Conservation (phyloP, 2,329 filamentous ascomycete genomes). For the Colletotrichum agaves region DNA sequence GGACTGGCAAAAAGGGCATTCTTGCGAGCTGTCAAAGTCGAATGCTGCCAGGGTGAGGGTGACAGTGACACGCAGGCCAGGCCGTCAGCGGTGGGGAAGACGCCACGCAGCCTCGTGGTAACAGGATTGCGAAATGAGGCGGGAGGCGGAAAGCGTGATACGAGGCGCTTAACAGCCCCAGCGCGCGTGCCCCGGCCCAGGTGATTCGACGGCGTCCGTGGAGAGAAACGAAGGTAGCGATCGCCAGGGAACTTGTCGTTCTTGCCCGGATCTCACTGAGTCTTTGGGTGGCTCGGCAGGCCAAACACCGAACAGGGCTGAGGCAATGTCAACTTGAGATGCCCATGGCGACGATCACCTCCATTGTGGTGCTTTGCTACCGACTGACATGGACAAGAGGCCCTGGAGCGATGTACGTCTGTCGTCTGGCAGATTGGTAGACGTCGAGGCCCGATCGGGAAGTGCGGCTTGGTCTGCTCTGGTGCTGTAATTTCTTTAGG, state of each 20-base stretch:
- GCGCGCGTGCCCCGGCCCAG: background rate
- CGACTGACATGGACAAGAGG: background rate
- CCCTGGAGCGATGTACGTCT: background rate
- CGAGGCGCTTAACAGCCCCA: slow-evolving; percentile 26
- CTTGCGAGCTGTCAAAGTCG: slow-evolving; percentile 28
- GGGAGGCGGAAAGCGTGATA: slow-evolving; percentile 20
- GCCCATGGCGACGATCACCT: slow-evolving; percentile 21
- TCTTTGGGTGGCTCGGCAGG: slow-evolving; percentile 1
- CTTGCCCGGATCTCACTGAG: slow-evolving; percentile 3
- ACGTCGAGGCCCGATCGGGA: background rate
- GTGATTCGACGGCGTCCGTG: background rate
- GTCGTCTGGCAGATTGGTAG: slow-evolving; percentile 13
- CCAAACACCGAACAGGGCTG: slow-evolving; percentile 9
- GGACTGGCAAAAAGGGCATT: slow-evolving; percentile 21
- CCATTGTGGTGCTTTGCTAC: slow-evolving; percentile 1
- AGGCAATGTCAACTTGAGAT: background rate
- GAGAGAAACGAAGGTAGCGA: background rate
- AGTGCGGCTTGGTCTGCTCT: background rate
- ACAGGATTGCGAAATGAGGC: slow-evolving; percentile 26
- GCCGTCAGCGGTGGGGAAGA: slow-evolving; percentile 20
- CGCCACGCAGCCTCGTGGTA: slow-evolving; percentile 26
- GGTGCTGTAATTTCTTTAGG: slow-evolving; percentile 8
- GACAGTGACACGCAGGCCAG: slow-evolving; percentile 17
- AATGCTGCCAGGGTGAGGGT: slow-evolving; percentile 1
- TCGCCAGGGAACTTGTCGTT: background rate